Conservation (phyloP, 371 early-diverging fungal genomes). For the Mucor racemosus region DNA sequence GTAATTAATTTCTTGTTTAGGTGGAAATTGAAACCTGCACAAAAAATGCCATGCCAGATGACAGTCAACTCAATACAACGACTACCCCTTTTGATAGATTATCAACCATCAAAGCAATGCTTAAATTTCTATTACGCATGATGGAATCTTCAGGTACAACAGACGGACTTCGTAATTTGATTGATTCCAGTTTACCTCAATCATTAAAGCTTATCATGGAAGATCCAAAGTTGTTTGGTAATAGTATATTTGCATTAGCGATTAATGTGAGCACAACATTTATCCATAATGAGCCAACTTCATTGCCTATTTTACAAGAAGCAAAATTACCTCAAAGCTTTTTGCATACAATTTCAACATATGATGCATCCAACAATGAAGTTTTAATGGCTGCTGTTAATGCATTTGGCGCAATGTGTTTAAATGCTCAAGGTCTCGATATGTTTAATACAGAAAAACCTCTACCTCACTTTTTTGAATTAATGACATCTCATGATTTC, state of each 20-base stretch:
- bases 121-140: slow-evolving; percentile 93
- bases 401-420: slow-evolving; percentile 95
- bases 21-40: slow-evolving; percentile 23
- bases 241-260: slow-evolving; percentile 71
- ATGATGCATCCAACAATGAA: slow-evolving; percentile 73
- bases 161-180: slow-evolving; percentile 90
- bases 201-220: slow-evolving; percentile 76
- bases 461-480: slow-evolving; percentile 71
- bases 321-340: slow-evolving; percentile 82
- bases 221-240: slow-evolving; percentile 74
- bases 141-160: slow-evolving; percentile 87
- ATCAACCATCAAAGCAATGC: slow-evolving; percentile 81
- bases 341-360: slow-evolving; percentile 63
- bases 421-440: slow-evolving; percentile 85
- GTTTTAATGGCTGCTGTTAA: slow-evolving; percentile 77
- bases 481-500: slow-evolving; percentile 77
- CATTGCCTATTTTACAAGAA: slow-evolving; percentile 89
- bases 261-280: slow-evolving; percentile 92
- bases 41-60: not conserved
- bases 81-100: slow-evolving; percentile 59
- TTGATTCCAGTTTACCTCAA: slow-evolving; percentile 84
- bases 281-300: slow-evolving; percentile 96
- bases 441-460: slow-evolving; percentile 77
- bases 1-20: slow-evolving; percentile 11
- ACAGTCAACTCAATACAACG: not conserved